phyloP scores from a whole-genome alignment of 1,284 basidiomycete genomes.

The Stereum hirsutum region DNA sequence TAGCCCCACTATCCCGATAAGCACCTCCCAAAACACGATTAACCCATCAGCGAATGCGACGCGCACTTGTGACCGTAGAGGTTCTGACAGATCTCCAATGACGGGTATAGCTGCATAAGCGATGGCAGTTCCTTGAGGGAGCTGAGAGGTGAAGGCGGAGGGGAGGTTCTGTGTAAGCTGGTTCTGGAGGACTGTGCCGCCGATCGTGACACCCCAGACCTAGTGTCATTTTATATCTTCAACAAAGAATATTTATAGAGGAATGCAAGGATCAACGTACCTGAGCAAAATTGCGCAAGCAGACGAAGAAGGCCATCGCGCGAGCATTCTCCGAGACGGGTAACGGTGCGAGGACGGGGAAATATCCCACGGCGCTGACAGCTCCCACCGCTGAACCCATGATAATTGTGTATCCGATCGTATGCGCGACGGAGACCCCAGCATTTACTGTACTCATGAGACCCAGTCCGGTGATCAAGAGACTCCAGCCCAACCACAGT shows the following conservation, averaged over 20 bases:
- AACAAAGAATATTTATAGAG: neutral
- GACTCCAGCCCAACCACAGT: constrained; percentile 20
- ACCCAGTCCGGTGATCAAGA: constrained; percentile 15
- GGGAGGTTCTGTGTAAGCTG: constrained; percentile 14
- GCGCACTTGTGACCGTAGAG: constrained; percentile 12
- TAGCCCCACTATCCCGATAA: constrained; percentile 4
- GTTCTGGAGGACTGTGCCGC: constrained; percentile 19
- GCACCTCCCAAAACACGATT: constrained; percentile 11
- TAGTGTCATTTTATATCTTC: constrained; percentile 1
- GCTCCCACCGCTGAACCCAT: constrained; percentile 11
- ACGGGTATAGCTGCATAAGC: constrained; percentile 17
- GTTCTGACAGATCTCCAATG: constrained; percentile 13
- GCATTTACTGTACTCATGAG: constrained; percentile 20
- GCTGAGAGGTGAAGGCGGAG: constrained; percentile 8
- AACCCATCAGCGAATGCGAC: constrained; percentile 11
- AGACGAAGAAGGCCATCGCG: constrained; percentile 16
- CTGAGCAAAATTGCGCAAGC: constrained; percentile 16
- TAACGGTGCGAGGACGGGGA: neutral
- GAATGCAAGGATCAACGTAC: neutral
- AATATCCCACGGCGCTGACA: neutral
- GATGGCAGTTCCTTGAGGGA: constrained; percentile 14
- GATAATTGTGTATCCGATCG: constrained; percentile 8
- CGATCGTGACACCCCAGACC: constrained; percentile 20
- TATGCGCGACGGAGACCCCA: constrained; percentile 15
- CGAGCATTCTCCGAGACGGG: constrained; percentile 8